These are phyloP conservation scores for Aureobasidium sp. DNA, from an alignment of 2,329 filamentous ascomycete species.

Conservation along the genomic window DNA sequence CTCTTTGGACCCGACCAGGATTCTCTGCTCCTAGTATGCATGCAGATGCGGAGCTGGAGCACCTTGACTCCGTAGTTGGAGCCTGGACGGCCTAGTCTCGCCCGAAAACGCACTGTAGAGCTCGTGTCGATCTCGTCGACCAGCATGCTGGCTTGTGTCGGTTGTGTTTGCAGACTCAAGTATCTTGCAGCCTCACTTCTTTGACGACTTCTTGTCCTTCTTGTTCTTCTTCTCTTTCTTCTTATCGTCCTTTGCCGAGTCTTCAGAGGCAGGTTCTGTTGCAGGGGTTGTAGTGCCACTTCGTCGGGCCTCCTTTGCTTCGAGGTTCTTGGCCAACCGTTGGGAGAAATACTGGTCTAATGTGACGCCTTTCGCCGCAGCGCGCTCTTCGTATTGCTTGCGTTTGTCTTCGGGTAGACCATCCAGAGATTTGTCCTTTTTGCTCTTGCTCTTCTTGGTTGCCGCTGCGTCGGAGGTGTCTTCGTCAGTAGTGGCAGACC, in stretches of 20 bases:
- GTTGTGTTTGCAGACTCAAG: background rate
- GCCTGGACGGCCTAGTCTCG: background rate
- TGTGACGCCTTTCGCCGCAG: conserved; percentile 25
- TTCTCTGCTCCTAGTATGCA: background rate
- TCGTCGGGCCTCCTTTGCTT: conserved; percentile 2
- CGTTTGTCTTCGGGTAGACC: conserved; percentile 22
- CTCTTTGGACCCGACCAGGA: background rate
- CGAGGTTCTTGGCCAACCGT: conserved; percentile 8
- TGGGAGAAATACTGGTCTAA: conserved; percentile 19
- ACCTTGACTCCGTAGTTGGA: background rate
- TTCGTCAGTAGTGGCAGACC: background rate
- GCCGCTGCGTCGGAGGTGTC: background rate
- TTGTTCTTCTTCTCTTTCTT: conserved; percentile 14
- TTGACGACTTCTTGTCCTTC: conserved; percentile 11
- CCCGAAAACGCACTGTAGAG: fast-evolving
- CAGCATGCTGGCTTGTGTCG: background rate
- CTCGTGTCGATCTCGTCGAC: background rate
- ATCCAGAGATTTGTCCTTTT: conserved; percentile 19
- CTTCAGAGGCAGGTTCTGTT: background rate
- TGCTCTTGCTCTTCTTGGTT: conserved; percentile 3
- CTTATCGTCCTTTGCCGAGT: conserved; percentile 7
- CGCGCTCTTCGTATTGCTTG: conserved; percentile 23
- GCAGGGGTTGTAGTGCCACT: background rate
- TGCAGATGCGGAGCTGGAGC: background rate
- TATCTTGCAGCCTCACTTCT: background rate